A percentile compares a stretch with the other conserved stretches of the same genome.
Evolutionary conservation across 2,329 filamentous ascomycete species (phyloP).

Genomic region (Aureobasidium sp.): DNA sequence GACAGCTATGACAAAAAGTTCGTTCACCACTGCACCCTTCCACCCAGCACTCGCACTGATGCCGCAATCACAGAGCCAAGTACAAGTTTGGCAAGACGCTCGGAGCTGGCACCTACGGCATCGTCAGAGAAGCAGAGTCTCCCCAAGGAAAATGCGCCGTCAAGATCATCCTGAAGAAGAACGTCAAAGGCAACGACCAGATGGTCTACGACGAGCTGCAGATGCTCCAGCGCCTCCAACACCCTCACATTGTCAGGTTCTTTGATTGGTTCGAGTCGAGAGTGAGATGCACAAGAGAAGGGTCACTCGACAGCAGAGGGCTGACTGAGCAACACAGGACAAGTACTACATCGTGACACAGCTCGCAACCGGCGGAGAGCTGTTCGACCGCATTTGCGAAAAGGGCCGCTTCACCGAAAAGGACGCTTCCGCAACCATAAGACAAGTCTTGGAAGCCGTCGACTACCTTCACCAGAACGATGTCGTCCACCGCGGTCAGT

Average conservation of each 20-base stretch:
- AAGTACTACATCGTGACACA: slow-evolving; percentile 99
- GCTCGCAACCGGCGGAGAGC: slow-evolving; percentile 86
- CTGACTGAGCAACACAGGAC: slow-evolving; percentile 51
- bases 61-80: slow-evolving; percentile 50
- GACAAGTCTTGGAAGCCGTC: slow-evolving; percentile 85
- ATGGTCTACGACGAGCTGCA: slow-evolving; percentile 98
- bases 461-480: slow-evolving; percentile 91
- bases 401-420: slow-evolving; percentile 98
- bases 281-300: slow-evolving; percentile 42
- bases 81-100: slow-evolving; percentile 91
- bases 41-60: slow-evolving; percentile 14
- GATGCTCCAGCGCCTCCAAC: slow-evolving; percentile 82
- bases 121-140: slow-evolving; percentile 89
- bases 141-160: slow-evolving; percentile 80
- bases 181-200: slow-evolving; percentile 93
- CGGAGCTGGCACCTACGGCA: slow-evolving; percentile 94
- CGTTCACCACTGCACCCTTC: slow-evolving; percentile 19
- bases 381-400: slow-evolving; percentile 97
- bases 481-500: slow-evolving; percentile 83
- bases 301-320: not conserved
- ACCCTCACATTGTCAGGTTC: slow-evolving; percentile 94
- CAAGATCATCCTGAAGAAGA: slow-evolving; percentile 99
- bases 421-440: slow-evolving; percentile 91
- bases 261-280: slow-evolving; percentile 99
- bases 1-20: slow-evolving; percentile 99